A percentile compares a stretch with the other conserved stretches of the same genome.
phyloP scores from a whole-genome alignment of 495 filamentous ascomycete species.

The Xylaria palmicola region DNA sequence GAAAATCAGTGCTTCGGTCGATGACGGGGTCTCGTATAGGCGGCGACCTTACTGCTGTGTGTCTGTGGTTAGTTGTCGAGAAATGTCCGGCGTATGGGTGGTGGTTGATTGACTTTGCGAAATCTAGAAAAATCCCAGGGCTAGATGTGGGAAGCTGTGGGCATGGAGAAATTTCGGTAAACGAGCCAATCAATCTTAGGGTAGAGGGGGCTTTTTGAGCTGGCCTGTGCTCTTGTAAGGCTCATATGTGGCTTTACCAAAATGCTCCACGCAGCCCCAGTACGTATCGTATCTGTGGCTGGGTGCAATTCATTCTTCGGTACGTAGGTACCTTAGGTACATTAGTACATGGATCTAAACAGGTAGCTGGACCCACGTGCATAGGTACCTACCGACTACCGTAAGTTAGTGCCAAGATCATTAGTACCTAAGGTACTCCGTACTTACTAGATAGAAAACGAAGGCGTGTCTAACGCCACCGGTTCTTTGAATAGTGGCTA shows the following conservation, averaged over 20 bases:
- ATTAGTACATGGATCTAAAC: not conserved
- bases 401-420: not conserved
- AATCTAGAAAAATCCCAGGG: slow-evolving; percentile 30
- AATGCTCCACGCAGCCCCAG: too few relatives aligned
- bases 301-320: too few relatives aligned
- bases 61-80: slow-evolving; percentile 31
- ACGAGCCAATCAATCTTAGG: slow-evolving; percentile 32
- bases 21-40: slow-evolving; percentile 5
- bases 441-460: not conserved
- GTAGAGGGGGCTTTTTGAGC: slow-evolving; percentile 16
- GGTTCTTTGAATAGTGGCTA: not conserved
- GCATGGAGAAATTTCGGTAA: slow-evolving; percentile 31
- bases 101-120: slow-evolving; percentile 31
- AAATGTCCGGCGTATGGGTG: slow-evolving; percentile 24
- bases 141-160: slow-evolving; percentile 35
- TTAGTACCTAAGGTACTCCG: not conserved
- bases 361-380: not conserved
- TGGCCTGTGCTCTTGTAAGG: slow-evolving; percentile 15
- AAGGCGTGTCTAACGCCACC: not conserved
- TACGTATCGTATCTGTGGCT: too few relatives aligned
- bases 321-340: not conserved
- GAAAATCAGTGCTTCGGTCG: slow-evolving; percentile 16
- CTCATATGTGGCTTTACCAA: too few relatives aligned
- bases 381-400: not conserved
- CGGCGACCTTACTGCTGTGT: slow-evolving; percentile 26